Base-by-base conservation (phyloP, 768 basidiomycete species). In the Artomyces pyxidatus region DNA sequence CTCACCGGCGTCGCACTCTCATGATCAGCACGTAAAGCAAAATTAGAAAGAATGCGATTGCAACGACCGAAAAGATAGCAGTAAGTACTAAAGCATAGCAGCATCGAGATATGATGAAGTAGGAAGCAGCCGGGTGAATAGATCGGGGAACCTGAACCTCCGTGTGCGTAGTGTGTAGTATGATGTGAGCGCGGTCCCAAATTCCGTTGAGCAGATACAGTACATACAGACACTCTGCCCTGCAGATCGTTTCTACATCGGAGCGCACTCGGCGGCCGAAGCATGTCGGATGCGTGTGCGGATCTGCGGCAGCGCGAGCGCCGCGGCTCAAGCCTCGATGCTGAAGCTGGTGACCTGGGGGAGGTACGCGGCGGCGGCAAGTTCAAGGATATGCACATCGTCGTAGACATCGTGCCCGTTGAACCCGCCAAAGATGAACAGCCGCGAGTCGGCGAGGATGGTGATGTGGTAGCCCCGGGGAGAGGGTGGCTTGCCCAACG, bases 391-490 rank as follows among this genome's bases (percentile, higher is more conserved):
- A 65, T 85, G 77, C 30, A 93, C 82, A 66, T 95, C 93, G 56
- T 92, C 88, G 58, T 80, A 92, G 3, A 87, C 81, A 16, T 80
- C 81, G 43, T 76, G 77, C 2, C 92, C 93, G 39, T 94, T 91
- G 59, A 84, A 86, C 43, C 93, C 94, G 26, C 94, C 93, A 58
- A 93, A 84, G 28, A 94, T 65, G 65, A 92, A 88, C 3, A 96
- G 61, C 3, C 93, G 74, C 50, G 85, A 83, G 64, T 97, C 94
- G 4, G 89, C 83, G 4, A 93, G 69, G 23, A 91, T 65, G 0
- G 90, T 72, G 8, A 82, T 78, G 58, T 96, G 94, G 66, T 96
- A 94, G 3, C 91, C 94, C 22, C 94, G 79, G 16, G 78, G 69
- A 17, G 76, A 73, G 0, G 90, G 90, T 0, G 83, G 70, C 43